A percentile compares a stretch with the other conserved stretches of the same genome.
Evolutionary conservation across 108 stramenopile genomes (phyloP).

Genomic region (Schizochytrium sp.): DNA sequence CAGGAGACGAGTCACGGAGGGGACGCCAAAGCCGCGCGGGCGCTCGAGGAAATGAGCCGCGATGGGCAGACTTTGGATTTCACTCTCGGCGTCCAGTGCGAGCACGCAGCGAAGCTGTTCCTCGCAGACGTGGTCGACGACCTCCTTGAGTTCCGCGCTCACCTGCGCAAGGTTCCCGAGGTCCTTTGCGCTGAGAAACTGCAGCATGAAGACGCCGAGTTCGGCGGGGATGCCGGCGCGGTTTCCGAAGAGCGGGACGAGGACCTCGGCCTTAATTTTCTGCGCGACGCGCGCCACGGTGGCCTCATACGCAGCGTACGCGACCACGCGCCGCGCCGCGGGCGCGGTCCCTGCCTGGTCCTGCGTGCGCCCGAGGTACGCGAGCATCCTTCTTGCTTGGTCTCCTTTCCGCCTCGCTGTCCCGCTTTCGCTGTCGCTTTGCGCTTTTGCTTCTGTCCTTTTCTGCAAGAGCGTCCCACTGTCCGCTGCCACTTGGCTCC

Average conservation of each 20-base stretch:
- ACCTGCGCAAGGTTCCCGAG: neutral
- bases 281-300: neutral
- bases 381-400: neutral
- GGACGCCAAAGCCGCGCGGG: neutral
- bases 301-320: neutral
- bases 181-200: neutral
- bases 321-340: neutral
- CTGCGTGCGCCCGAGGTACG: neutral
- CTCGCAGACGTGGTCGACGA: neutral
- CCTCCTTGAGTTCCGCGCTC: neutral
- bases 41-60: neutral
- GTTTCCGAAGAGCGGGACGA: neutral
- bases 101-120: neutral
- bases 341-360: neutral
- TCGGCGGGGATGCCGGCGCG: neutral
- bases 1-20: neutral
- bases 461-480: no score
- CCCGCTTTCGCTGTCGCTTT: no score
- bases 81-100: neutral
- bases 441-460: no score
- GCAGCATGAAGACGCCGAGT: neutral
- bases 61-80: neutral
- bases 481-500: no score
- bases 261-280: neutral
- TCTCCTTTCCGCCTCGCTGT: no score